Conservation (phyloP, 768 basidiomycete genomes). For the Amyloporia xantha region DNA sequence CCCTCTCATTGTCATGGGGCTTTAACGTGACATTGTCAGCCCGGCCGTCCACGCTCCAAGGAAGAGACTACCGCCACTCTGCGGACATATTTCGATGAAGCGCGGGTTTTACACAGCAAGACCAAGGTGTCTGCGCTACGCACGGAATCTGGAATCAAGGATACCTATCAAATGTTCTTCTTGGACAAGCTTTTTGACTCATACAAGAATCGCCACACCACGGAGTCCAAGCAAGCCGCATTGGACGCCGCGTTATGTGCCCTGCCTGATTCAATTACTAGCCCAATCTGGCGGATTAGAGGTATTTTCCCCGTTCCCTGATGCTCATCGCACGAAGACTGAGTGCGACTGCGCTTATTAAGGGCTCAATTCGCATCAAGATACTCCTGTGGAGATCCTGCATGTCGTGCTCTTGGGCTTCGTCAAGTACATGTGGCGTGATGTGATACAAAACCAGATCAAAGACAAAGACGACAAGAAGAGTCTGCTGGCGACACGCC, state of each 20-base stretch:
- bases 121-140: slow-evolving; percentile 6
- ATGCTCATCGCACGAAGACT: not conserved
- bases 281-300: slow-evolving; percentile 29
- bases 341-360: not conserved
- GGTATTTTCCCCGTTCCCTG: slow-evolving; percentile 1
- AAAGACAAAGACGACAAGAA: slow-evolving; percentile 23
- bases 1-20: not conserved
- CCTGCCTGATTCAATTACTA: slow-evolving; percentile 22
- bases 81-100: not conserved
- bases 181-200: slow-evolving; percentile 13
- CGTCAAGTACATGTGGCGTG: slow-evolving; percentile 44
- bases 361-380: slow-evolving; percentile 37
- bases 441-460: slow-evolving; percentile 21
- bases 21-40: not conserved
- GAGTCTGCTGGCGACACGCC: slow-evolving; percentile 19
- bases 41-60: not conserved
- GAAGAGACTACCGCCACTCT: not conserved
- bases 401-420: slow-evolving; percentile 39
- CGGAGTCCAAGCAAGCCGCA: slow-evolving; percentile 10
- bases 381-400: slow-evolving; percentile 40
- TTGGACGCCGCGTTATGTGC: slow-evolving; percentile 5
- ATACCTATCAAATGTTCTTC: slow-evolving; percentile 26
- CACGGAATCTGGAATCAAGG: slow-evolving; percentile 30
- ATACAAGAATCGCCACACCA: not conserved
- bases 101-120: slow-evolving; percentile 1